Percentiles rank a stretch among this genome's conserved stretches.
Evolutionary conservation across 352 stramenopile genomes (phyloP).

Genomic region (Pythium guiyangense): DNA sequence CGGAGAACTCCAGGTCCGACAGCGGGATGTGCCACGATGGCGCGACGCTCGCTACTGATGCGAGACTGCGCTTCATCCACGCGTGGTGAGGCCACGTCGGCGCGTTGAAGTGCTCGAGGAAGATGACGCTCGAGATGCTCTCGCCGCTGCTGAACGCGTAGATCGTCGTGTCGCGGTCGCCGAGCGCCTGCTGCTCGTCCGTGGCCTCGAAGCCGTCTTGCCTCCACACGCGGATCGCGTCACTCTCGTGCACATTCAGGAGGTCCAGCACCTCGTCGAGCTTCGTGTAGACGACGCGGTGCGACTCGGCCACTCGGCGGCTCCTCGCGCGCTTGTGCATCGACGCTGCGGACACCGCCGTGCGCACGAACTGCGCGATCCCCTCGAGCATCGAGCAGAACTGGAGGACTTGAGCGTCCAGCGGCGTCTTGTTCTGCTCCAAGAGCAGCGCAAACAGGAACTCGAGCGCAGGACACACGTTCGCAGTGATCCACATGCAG

Average conservation of each 20-base stretch:
- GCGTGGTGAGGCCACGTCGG: background rate
- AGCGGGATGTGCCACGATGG: background rate
- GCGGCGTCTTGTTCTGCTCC: background rate
- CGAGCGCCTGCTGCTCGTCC: no score
- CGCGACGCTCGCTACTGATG: background rate
- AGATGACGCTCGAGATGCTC: background rate
- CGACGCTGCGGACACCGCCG: constrained; percentile 3
- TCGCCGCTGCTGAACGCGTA: no score
- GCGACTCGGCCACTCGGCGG: background rate
- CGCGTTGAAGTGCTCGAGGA: background rate
- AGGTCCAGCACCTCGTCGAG: background rate
- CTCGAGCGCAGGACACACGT: constrained; percentile 1
- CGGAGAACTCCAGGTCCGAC: background rate
- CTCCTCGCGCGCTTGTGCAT: background rate
- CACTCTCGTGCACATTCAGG: background rate
- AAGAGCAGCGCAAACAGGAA: background rate
- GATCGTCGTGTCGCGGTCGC: no score
- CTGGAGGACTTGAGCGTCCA: background rate
- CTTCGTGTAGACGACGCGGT: no score
- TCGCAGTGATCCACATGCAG: background rate
- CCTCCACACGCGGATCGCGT: constrained; percentile 1
- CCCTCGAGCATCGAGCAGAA: background rate
- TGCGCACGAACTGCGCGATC: constrained; percentile 1
- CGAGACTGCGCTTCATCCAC: background rate
- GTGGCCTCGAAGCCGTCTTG: background rate